These are phyloP conservation scores for Mrakiaceae sp. DNA, from an alignment of 1,284 basidiomycete species.

Conservation along the genomic window DNA sequence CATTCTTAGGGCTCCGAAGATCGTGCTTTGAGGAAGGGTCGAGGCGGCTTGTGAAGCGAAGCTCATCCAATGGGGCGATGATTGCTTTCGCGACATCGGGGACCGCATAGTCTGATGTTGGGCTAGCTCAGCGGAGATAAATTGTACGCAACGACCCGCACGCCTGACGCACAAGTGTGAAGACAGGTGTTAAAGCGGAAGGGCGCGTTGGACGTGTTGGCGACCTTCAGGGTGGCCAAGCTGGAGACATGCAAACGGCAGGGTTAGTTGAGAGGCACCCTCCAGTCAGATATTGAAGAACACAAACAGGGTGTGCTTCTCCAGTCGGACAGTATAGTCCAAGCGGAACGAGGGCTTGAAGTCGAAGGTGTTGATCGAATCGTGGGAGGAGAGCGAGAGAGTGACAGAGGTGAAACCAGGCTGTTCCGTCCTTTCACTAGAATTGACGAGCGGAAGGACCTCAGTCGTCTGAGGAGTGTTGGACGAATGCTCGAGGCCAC, in stretches of 20 bases:
- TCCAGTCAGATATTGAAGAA: no score
- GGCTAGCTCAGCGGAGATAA: no score
- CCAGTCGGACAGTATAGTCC: not conserved
- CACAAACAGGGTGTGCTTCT: no score
- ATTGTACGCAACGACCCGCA: no score
- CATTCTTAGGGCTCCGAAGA: not conserved
- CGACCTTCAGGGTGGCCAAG: not conserved
- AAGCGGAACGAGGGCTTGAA: not conserved
- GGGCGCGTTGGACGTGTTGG: not conserved
- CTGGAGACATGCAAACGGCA: no score
- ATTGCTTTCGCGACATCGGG: not conserved
- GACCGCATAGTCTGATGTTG: not conserved
- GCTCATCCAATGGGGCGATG: not conserved
- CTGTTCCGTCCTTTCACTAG: no score
- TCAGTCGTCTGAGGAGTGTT: not conserved
- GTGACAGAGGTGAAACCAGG: no score
- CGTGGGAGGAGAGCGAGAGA: not conserved
- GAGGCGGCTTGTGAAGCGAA: constrained; percentile 3
- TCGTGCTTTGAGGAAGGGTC: not conserved
- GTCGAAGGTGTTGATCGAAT: not conserved
- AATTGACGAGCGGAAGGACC: no score
- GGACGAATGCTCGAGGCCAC: not conserved
- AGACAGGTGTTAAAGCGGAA: constrained; percentile 11
- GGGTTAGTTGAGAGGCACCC: no score
- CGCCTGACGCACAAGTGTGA: constrained; percentile 6